These are phyloP conservation scores for Daldinia grandis DNA, from an alignment of 495 filamentous ascomycete species.

Conservation along the genomic window DNA sequence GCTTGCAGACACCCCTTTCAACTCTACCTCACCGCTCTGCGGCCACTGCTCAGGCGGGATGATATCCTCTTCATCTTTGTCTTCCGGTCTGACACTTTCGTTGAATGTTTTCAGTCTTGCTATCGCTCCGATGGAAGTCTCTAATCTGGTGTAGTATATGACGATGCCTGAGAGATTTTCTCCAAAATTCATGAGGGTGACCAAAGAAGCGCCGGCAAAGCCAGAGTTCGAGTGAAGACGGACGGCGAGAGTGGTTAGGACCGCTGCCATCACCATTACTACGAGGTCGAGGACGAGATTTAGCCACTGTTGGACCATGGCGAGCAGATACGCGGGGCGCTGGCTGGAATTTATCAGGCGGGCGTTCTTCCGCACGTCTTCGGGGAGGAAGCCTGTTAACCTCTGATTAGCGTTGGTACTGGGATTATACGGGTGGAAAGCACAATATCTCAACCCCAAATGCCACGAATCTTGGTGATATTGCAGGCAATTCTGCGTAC, in stretches of 20 bases:
- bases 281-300: slow-evolving; percentile 51
- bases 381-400: slow-evolving; percentile 44
- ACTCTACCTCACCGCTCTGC: not conserved
- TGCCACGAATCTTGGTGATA: not conserved
- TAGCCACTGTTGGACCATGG: slow-evolving; percentile 57
- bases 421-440: not conserved
- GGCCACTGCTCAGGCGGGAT: not conserved
- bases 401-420: not conserved
- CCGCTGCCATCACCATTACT: slow-evolving; percentile 48
- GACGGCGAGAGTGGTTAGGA: slow-evolving; percentile 47
- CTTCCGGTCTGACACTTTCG: not conserved
- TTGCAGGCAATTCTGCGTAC: not conserved
- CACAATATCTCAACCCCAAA: not conserved
- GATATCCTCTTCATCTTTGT: not conserved
- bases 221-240: slow-evolving; percentile 54
- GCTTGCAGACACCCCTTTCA: not conserved
- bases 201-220: slow-evolving; percentile 62
- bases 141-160: not conserved
- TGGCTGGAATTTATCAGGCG: slow-evolving; percentile 51
- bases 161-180: not conserved
- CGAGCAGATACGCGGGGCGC: slow-evolving; percentile 56
- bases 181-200: slow-evolving; percentile 35
- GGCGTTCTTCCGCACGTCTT: slow-evolving; percentile 54
- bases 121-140: not conserved
- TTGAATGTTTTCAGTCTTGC: not conserved